phyloP scores from a whole-genome alignment of 257 asterid genomes.

The Nicotiana paniculata region DNA sequence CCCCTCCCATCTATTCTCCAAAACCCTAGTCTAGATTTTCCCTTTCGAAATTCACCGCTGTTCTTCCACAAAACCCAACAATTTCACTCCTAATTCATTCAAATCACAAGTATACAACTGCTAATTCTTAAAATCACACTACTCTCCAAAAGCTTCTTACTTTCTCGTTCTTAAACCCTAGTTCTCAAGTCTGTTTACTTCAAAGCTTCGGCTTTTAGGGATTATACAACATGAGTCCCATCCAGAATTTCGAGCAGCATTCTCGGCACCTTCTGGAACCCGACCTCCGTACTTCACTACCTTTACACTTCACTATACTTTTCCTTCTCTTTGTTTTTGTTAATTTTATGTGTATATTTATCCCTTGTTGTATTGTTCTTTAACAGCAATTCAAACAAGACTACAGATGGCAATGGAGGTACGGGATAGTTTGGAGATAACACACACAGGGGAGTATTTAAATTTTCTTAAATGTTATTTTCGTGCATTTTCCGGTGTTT shows the following conservation, averaged over 20 bases:
- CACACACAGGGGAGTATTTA: constrained; percentile 98
- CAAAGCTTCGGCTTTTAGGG: not conserved
- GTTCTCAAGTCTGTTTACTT: not conserved
- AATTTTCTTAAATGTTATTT: constrained; percentile 87
- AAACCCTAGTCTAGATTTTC: not conserved
- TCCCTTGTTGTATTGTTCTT: constrained; percentile 1
- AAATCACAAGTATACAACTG: not conserved
- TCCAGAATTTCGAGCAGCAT: constrained; percentile 94
- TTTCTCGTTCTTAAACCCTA: not conserved
- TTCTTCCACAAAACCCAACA: not conserved
- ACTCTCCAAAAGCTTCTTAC: not conserved
- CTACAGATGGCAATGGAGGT: constrained; percentile 98
- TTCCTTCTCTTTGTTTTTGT: not conserved
- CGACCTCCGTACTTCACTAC: constrained; percentile 49
- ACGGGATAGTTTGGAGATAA: constrained; percentile 95
- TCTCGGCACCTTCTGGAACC: constrained; percentile 70
- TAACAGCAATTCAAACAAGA: constrained; percentile 76
- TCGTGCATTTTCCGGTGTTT: constrained; percentile 76
- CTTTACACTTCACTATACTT: not conserved
- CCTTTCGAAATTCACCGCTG: not conserved
- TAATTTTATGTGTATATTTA: not conserved
- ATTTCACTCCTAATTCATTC: not conserved
- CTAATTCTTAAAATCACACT: not conserved
- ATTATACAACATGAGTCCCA: constrained; percentile 62
- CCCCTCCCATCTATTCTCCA: not conserved